Percentiles rank a stretch among this genome's conserved stretches.
These are phyloP conservation scores for Pichia heedii DNA, from an alignment of 805 yeast genomes.

Conservation along the genomic window DNA sequence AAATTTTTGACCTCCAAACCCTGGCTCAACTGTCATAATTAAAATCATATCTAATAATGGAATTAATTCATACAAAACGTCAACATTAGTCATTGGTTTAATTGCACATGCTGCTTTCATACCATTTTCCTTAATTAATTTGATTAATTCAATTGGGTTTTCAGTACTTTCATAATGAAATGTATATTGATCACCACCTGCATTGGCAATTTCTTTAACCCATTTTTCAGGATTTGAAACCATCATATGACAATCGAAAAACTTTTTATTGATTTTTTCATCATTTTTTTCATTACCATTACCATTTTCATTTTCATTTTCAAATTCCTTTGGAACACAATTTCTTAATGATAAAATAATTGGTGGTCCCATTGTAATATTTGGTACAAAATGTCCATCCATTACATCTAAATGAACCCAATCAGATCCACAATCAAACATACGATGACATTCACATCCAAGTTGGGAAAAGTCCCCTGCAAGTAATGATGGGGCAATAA, in stretches of 20 bases:
- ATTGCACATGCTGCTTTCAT: slow-evolving; percentile 92
- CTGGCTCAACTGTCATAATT: slow-evolving; percentile 98
- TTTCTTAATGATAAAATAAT: slow-evolving; percentile 70
- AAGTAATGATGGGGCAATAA: slow-evolving; percentile 89
- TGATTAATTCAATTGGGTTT: slow-evolving; percentile 65
- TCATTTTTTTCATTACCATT: too few species aligned
- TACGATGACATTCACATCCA: slow-evolving; percentile 78
- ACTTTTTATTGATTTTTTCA: slow-evolving; percentile 11
- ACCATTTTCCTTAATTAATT: slow-evolving; percentile 68
- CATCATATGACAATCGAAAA: slow-evolving; percentile 97
- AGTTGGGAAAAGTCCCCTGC: slow-evolving; percentile 87
- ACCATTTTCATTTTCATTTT: too few species aligned
- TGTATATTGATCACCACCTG: slow-evolving; percentile 94
- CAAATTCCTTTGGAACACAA: slow-evolving; percentile 59
- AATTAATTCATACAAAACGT: slow-evolving; percentile 51
- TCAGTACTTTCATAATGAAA: slow-evolving; percentile 92
- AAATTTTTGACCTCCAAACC: slow-evolving; percentile 97
- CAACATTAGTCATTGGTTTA: slow-evolving; percentile 88
- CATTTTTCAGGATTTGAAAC: slow-evolving; percentile 86
- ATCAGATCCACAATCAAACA: slow-evolving; percentile 76
- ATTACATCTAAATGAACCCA: slow-evolving; percentile 98
- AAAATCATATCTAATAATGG: slow-evolving; percentile 86
- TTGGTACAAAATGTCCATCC: slow-evolving; percentile 99
- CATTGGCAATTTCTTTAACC: slow-evolving; percentile 86
- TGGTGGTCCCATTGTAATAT: slow-evolving; percentile 90